These are phyloP conservation scores for Ascosphaera apis DNA, from an alignment of 2,329 filamentous ascomycete species.

Conservation along the genomic window DNA sequence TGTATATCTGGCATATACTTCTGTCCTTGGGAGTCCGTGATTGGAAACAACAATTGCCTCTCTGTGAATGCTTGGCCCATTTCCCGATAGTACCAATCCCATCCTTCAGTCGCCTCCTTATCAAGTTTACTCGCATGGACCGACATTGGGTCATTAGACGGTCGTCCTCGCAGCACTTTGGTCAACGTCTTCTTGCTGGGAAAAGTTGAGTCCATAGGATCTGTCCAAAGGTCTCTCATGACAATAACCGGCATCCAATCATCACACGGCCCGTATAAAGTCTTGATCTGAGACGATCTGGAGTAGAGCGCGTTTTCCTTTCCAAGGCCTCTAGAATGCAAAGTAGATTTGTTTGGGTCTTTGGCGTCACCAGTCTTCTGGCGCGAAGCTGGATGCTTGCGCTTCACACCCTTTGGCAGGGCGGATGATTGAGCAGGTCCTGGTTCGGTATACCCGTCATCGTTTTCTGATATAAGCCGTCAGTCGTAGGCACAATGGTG, in stretches of 20 bases:
- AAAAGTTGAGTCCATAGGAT: constrained; percentile 24
- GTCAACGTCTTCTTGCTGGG: constrained; percentile 22
- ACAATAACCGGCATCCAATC: constrained; percentile 26
- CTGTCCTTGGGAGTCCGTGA: constrained; percentile 17
- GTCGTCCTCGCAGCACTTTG: constrained; percentile 8
- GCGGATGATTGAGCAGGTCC: neutral
- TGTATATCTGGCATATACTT: constrained; percentile 20
- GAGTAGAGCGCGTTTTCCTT: too few relatives aligned
- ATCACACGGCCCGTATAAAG: constrained; percentile 8
- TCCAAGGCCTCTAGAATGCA: too few relatives aligned
- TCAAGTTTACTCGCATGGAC: constrained; percentile 18
- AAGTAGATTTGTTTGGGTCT: neutral
- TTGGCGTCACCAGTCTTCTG: neutral
- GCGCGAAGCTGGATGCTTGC: neutral
- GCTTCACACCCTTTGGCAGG: constrained; percentile 1
- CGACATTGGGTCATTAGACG: constrained; percentile 21
- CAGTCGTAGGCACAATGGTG: too few relatives aligned
- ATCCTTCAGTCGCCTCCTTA: constrained; percentile 23
- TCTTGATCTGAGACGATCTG: too few relatives aligned
- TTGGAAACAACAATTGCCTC: constrained; percentile 16
- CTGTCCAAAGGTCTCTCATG: constrained; percentile 27
- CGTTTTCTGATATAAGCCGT: too few relatives aligned
- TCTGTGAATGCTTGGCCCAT: constrained; percentile 19
- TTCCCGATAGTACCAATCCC: constrained; percentile 30
- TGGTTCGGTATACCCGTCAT: neutral